phyloP scores from a whole-genome alignment of 495 filamentous ascomycete species.

The Thozetella sp. region DNA sequence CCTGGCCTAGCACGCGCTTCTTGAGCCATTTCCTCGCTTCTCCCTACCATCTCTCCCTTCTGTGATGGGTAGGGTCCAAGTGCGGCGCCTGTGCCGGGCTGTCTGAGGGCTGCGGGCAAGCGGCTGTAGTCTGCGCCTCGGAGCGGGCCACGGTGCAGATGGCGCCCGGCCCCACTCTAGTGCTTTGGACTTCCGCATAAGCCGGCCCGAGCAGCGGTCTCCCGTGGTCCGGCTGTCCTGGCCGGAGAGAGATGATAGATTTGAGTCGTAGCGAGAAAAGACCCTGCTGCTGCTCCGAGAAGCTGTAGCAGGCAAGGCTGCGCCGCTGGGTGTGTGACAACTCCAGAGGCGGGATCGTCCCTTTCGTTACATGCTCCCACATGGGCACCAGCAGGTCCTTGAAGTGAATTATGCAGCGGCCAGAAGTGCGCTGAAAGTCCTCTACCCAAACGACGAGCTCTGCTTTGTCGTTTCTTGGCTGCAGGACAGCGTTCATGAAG shows the following conservation, averaged over 20 bases:
- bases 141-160: not conserved
- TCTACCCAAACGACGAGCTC: not conserved
- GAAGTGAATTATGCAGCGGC: not conserved
- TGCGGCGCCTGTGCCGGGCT: not conserved
- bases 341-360: not conserved
- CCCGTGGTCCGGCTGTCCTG: not conserved
- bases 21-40: not conserved
- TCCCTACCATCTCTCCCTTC: not conserved
- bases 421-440: not conserved
- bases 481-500: not conserved
- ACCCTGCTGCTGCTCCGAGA: not conserved
- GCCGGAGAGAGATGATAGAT: not conserved
- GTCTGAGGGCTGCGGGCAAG: not conserved
- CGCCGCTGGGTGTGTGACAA: not conserved
- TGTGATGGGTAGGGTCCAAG: not conserved
- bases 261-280: not conserved
- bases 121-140: not conserved
- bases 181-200: not conserved
- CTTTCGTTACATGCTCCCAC: not conserved
- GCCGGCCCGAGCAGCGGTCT: not conserved
- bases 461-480: not conserved
- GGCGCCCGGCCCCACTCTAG: not conserved
- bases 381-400: not conserved
- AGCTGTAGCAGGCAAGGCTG: not conserved
- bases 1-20: not conserved